These are phyloP conservation scores for Phytophthora constricta DNA, from an alignment of 352 stramenopile genomes.

Conservation along the genomic window DNA sequence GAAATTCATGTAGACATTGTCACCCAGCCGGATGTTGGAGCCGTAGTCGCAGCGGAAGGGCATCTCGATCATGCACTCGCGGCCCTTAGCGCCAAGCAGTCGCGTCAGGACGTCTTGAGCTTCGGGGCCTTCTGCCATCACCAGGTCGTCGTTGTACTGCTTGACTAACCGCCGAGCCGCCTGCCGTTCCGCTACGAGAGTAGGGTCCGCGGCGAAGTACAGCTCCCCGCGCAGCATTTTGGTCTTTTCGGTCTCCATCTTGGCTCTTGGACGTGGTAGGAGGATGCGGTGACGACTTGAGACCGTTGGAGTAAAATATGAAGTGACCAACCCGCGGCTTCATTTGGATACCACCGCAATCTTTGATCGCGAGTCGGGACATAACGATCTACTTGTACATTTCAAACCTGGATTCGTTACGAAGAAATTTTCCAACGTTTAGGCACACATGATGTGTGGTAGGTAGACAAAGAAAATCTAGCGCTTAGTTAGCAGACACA, in stretches of 20 bases:
- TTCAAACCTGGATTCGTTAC: too few relatives aligned
- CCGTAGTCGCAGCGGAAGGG: slow-evolving; percentile 91
- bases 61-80: slow-evolving; percentile 61
- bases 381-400: too few relatives aligned
- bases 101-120: slow-evolving; percentile 27
- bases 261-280: not conserved
- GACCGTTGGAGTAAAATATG: not conserved
- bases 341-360: too few relatives aligned
- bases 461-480: too few relatives aligned
- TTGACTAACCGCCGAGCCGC: slow-evolving; percentile 34
- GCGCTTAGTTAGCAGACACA: too few relatives aligned
- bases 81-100: slow-evolving; percentile 48
- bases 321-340: too few relatives aligned
- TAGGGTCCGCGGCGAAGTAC: slow-evolving; percentile 38
- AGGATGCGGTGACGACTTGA: not conserved
- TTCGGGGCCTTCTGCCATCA: slow-evolving; percentile 29
- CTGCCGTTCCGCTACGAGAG: slow-evolving; percentile 43
- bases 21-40: slow-evolving; percentile 73
- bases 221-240: slow-evolving; percentile 66
- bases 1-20: slow-evolving; percentile 87
- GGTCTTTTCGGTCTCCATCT: slow-evolving; percentile 48
- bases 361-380: too few relatives aligned
- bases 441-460: too few relatives aligned
- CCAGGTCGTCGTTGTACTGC: slow-evolving; percentile 48
- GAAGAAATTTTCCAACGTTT: too few relatives aligned